A percentile compares a stretch with the other conserved stretches of the same genome.
These are phyloP conservation scores for Plasmodium blacklocki DNA, from an alignment of 169 alveolate genomes.

Conservation along the genomic window DNA sequence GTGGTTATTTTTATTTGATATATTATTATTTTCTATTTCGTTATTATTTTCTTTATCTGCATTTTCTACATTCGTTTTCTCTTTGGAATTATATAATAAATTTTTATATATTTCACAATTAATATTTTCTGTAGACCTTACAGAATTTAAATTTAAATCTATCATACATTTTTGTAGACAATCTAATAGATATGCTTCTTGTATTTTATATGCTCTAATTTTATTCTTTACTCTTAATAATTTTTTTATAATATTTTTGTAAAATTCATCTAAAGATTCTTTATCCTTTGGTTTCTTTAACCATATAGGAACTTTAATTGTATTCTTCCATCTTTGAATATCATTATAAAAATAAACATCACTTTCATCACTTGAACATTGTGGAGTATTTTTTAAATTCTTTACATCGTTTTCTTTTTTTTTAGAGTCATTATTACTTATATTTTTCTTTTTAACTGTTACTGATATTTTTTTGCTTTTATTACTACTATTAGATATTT, in stretches of 20 bases:
- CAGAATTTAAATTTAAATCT: constrained; percentile 44
- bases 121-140: constrained; percentile 8
- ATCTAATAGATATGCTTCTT: constrained; percentile 66
- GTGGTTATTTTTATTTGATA: background rate
- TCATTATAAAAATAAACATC: constrained; percentile 73
- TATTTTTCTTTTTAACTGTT: constrained; percentile 14
- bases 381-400: background rate
- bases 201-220: constrained; percentile 72
- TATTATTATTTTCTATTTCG: background rate
- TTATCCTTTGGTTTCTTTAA: constrained; percentile 69
- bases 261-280: constrained; percentile 67
- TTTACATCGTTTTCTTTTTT: background rate
- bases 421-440: constrained; percentile 2
- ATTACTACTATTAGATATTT: constrained; percentile 9
- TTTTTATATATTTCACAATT: constrained; percentile 43
- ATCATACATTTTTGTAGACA: constrained; percentile 68
- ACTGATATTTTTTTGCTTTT: constrained; percentile 7
- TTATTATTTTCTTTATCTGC: background rate
- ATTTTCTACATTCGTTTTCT: background rate
- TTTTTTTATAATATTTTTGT: constrained; percentile 69
- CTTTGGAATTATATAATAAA: background rate
- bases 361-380: constrained; percentile 45
- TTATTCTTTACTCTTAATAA: constrained; percentile 72
- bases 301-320: constrained; percentile 71
- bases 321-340: constrained; percentile 65